These are phyloP conservation scores for Mycena belliarum DNA, from an alignment of 768 basidiomycete genomes.

Conservation along the genomic window DNA sequence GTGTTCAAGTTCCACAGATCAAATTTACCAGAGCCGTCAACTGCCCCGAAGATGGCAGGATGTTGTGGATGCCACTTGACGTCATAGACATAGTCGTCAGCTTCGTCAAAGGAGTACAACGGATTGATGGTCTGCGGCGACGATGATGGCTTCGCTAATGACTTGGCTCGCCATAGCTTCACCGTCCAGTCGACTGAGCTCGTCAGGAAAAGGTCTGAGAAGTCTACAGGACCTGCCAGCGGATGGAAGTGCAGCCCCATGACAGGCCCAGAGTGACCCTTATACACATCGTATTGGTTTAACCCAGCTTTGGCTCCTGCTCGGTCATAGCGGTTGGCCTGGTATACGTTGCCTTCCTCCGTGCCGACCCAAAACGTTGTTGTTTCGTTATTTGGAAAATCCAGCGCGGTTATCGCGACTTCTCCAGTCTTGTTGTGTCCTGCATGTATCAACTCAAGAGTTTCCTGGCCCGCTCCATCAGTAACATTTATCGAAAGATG, in stretches of 20 bases:
- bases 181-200: slow-evolving; percentile 97
- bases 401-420: slow-evolving; percentile 89
- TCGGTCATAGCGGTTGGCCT: slow-evolving; percentile 95
- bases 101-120: slow-evolving; percentile 93
- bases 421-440: slow-evolving; percentile 97
- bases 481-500: not conserved
- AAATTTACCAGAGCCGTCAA: slow-evolving; percentile 94
- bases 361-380: slow-evolving; percentile 98
- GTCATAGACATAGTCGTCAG: slow-evolving; percentile 98
- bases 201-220: slow-evolving; percentile 92
- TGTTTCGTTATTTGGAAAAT: slow-evolving; percentile 95
- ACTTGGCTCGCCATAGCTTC: slow-evolving; percentile 91
- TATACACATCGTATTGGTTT: slow-evolving; percentile 91
- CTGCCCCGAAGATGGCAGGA: slow-evolving; percentile 91
- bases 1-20: slow-evolving; percentile 96
- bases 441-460: slow-evolving; percentile 82
- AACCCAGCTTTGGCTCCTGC: slow-evolving; percentile 96
- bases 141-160: slow-evolving; percentile 72
- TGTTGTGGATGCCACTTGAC: slow-evolving; percentile 97
- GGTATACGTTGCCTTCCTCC: slow-evolving; percentile 96
- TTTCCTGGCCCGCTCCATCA: slow-evolving; percentile 65
- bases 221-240: slow-evolving; percentile 86
- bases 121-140: slow-evolving; percentile 62
- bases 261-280: slow-evolving; percentile 89
- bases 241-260: slow-evolving; percentile 97